A percentile compares a stretch with the other conserved stretches of the same genome.
phyloP scores from a whole-genome alignment of 345 rosid species.

The Salix arbutifolia region DNA sequence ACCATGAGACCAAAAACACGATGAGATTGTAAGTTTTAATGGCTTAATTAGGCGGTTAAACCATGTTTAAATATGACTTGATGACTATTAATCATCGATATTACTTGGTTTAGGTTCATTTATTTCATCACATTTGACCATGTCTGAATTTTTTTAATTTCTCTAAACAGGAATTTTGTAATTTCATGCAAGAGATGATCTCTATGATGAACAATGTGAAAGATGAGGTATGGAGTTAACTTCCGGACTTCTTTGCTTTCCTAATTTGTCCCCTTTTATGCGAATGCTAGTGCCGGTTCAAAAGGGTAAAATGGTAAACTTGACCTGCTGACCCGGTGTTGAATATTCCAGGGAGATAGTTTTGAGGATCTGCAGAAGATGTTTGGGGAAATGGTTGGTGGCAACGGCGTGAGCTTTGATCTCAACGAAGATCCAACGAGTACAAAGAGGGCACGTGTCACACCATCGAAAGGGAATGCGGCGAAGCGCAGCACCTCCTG shows the following conservation, averaged over 20 bases:
- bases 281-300: no score
- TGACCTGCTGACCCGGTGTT: no score
- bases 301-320: constrained; percentile 1
- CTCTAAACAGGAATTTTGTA: constrained; percentile 62
- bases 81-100: neutral
- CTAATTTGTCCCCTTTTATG: neutral
- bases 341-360: constrained; percentile 51
- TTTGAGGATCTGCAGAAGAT: constrained; percentile 86
- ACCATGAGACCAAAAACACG: no score
- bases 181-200: constrained; percentile 89
- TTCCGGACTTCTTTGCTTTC: neutral
- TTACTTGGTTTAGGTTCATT: neutral
- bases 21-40: no score
- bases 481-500: constrained; percentile 36
- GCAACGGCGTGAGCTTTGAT: constrained; percentile 39
- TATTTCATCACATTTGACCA: neutral
- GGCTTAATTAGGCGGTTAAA: no score
- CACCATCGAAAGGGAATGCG: constrained; percentile 29
- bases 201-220: constrained; percentile 82
- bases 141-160: constrained; percentile 6
- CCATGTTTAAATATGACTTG: no score
- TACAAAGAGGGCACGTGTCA: constrained; percentile 46
- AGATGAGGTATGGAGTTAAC: constrained; percentile 49
- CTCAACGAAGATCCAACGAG: constrained; percentile 20
- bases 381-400: constrained; percentile 77